phyloP scores from a whole-genome alignment of 108 stramenopile genomes.

The Thalassiosira profunda region DNA sequence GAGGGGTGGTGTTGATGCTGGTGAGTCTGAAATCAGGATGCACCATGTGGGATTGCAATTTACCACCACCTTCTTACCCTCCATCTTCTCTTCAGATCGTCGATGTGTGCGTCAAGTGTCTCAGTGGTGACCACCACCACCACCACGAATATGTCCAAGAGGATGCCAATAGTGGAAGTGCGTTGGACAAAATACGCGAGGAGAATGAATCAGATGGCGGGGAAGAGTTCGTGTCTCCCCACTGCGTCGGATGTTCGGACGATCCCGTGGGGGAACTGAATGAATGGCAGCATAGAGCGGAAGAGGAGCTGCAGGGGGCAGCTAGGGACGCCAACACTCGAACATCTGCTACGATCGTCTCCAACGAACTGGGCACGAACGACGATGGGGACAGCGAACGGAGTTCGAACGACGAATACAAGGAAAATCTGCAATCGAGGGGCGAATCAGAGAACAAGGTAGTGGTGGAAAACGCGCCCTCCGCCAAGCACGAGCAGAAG shows the following conservation, averaged over 20 bases:
- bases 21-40: too few relatives aligned
- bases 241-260: constrained; percentile 37
- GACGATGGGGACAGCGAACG: constrained; percentile 7
- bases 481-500: constrained; percentile 10
- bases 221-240: constrained; percentile 10
- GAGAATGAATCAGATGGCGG: constrained; percentile 2
- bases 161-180: not conserved
- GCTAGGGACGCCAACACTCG: constrained; percentile 7
- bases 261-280: constrained; percentile 47
- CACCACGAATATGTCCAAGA: constrained; percentile 20
- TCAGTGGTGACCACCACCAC: constrained; percentile 37
- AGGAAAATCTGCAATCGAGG: constrained; percentile 3
- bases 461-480: constrained; percentile 22
- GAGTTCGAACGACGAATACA: constrained; percentile 7
- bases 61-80: not conserved
- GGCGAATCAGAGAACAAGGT: constrained; percentile 6
- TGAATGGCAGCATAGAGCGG: constrained; percentile 45
- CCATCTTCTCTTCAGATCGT: constrained; percentile 20
- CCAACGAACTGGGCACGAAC: constrained; percentile 17
- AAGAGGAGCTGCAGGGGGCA: constrained; percentile 15
- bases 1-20: constrained; percentile 59
- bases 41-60: not conserved
- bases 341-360: constrained; percentile 15
- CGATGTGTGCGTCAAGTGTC: constrained; percentile 18
- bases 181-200: too few relatives aligned